Evolutionary conservation across 352 stramenopile species (phyloP).

Genomic region (Blastocystis sp.): DNA sequence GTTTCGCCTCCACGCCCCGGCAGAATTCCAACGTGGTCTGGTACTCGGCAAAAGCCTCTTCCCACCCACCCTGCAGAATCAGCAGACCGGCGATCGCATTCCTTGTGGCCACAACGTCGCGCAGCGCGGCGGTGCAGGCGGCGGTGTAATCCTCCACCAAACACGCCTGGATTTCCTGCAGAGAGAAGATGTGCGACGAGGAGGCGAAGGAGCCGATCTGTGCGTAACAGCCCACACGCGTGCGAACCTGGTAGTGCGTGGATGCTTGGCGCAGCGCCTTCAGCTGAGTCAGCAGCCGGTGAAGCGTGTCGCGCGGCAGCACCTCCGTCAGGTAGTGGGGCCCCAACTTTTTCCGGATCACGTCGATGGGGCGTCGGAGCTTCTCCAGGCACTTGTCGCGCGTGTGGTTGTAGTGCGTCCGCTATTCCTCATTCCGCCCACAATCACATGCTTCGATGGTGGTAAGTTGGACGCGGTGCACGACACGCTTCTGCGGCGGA

Average conservation of each 20-base stretch:
- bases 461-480: slow-evolving; percentile 1
- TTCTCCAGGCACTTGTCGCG: background rate
- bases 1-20: background rate
- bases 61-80: background rate
- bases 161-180: slow-evolving; percentile 6
- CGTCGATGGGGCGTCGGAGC: background rate
- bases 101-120: slow-evolving; percentile 10
- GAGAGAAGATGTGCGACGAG: slow-evolving; percentile 1
- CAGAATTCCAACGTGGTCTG: slow-evolving; percentile 20
- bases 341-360: background rate
- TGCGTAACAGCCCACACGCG: background rate
- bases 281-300: background rate
- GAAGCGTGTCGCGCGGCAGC: background rate
- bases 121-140: background rate
- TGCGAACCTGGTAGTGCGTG: slow-evolving; percentile 40
- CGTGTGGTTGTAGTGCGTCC: slow-evolving; percentile 15
- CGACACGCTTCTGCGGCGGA: slow-evolving; percentile 8
- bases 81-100: slow-evolving; percentile 40
- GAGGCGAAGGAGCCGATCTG: background rate
- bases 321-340: background rate
- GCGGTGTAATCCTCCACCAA: background rate
- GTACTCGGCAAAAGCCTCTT: background rate
- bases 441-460: slow-evolving; percentile 17
- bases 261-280: slow-evolving; percentile 46
- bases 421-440: background rate